Evolutionary conservation across 169 alveolate genomes (phyloP), one percentile per base, ranked within the genome.

Genomic region (Babesia microti): DNA sequence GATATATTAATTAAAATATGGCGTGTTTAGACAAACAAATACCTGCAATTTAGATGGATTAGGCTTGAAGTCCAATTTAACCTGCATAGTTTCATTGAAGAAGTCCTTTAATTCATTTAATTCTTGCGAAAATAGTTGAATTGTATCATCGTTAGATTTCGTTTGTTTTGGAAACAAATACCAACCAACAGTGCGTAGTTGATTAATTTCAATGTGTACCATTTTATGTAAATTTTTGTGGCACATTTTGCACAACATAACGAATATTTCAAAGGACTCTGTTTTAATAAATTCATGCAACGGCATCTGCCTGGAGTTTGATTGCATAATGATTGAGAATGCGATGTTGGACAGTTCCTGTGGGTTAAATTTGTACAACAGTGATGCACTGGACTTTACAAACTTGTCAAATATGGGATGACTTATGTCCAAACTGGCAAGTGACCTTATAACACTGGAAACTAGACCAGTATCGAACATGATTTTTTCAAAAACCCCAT

Each of bases 21-120:
- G 35, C 9, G 3, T 48, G 9, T 14, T 14, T n/a, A 11, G 12
- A 34, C 23, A n/a, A n/a, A n/a, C n/a, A n/a, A n/a, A 11, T 48
- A 52, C 57, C 65, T 65, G 76, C 70, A 65, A 48, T 41, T 65
- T 65, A 1, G 76, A 65, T 17, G 76, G 47, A 44, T 54, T 65
- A 1, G 76, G 76, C 3, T 46, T 11, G 34, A 51, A 65, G 14
- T 34, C 19, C 48, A 65, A 22, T 39, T 54, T 19, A 1, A 65
- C 51, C 15, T 27, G 11, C 33, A 41, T 34, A 3, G 55, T 65
- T 5, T 49, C 43, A 40, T n/a, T n/a, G n/a, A n/a, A n/a, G n/a
- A n/a, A n/a, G n/a, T n/a, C n/a, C n/a, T n/a, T n/a, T n/a, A n/a
- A n/a, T n/a, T n/a, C n/a, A n/a, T n/a, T n/a, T n/a, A n/a, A n/a